Evolutionary conservation across 1,284 basidiomycete genomes (phyloP).

Genomic region (Cutaneotrichosporon sp.): DNA sequence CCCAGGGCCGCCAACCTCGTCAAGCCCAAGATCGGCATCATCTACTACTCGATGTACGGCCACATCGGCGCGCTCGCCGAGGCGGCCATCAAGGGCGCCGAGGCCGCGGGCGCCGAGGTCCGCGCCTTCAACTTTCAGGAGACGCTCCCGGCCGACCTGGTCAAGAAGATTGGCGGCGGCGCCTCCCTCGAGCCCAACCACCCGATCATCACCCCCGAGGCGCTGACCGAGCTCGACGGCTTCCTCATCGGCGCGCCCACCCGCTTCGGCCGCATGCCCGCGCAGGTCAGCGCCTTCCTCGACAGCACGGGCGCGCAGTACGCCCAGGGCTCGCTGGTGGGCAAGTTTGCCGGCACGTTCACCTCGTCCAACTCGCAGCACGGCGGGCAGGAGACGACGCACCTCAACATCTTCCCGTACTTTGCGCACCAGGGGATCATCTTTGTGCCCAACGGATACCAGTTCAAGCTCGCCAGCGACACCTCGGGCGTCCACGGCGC

Average conservation of each 20-base stretch:
- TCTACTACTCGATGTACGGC: conserved; percentile 80
- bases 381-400: conserved; percentile 60
- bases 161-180: conserved; percentile 71
- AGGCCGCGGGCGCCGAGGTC: conserved; percentile 67
- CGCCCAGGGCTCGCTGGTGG: conserved; percentile 67
- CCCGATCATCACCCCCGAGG: conserved; percentile 67
- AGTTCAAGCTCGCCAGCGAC: conserved; percentile 61
- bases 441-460: conserved; percentile 77
- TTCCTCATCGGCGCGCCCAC: conserved; percentile 71
- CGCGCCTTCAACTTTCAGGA: conserved; percentile 75
- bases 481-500: conserved; percentile 69
- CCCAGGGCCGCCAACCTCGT: conserved; percentile 1
- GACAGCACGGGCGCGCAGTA: conserved; percentile 76
- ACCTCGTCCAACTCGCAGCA: conserved; percentile 46
- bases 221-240: conserved; percentile 63
- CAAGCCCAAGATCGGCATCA: conserved; percentile 68
- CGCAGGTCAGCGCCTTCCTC: conserved; percentile 58
- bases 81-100: conserved; percentile 69
- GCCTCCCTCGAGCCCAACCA: conserved; percentile 59
- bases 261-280: conserved; percentile 61
- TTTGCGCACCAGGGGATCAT: conserved; percentile 65
- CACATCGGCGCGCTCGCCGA: conserved; percentile 80
- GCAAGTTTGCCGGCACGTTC: conserved; percentile 64
- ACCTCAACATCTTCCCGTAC: conserved; percentile 66
- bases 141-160: conserved; percentile 75